Evolutionary conservation across 352 stramenopile genomes (phyloP), one percentile per base, ranked within the genome.

Genomic region (Pythium phragmiticola): DNA sequence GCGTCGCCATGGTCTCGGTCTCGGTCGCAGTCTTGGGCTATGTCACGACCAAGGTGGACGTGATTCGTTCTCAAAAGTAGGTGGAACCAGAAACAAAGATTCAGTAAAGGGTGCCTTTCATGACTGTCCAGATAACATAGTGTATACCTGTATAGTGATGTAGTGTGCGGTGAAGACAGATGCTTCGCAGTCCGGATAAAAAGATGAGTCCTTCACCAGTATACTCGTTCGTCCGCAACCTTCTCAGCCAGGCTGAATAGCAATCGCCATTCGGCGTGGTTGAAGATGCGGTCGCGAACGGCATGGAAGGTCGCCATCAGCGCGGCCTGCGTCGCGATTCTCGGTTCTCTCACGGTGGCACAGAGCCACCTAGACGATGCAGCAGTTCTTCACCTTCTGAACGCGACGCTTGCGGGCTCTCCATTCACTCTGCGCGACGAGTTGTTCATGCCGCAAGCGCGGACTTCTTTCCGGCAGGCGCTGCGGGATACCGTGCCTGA

Each of bases 21-120:
- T 90, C 83, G 1, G 71, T 90, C 49, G 78, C 77, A 5, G 65
- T 80, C 57, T 84, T 90, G 76, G 83, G 83, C 30, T 90, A 88
- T 42, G 76, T 88, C 21, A 72, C 80, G 8, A 89, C 81, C 30
- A 88, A 87, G 39, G 47, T 87, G 13, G 76, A 89, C 19, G 60
- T 89, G 19, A 4, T 63, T 1, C 28, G 39, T 7, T 57, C 36
- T 0, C 49, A 69, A 56, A 69, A 73, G 50, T 65, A 68, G 60
- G 51, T 65, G 4, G 2, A 3, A 21, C 19, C 8, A 46, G 17
- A 33, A 9, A 42, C 14, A 42, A 7, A 2, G n/a, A 48, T 12
- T 48, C 42, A 23, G 17, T 48, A 48, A 11, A 48, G 17, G 42
- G 42, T 48, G 14, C 1, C n/a, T 23, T 48, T 42, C 26, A 16